A percentile compares a stretch with the other conserved stretches of the same genome.
Conservation (phyloP, 805 yeast species). For the Huiozyma sinensis region DNA sequence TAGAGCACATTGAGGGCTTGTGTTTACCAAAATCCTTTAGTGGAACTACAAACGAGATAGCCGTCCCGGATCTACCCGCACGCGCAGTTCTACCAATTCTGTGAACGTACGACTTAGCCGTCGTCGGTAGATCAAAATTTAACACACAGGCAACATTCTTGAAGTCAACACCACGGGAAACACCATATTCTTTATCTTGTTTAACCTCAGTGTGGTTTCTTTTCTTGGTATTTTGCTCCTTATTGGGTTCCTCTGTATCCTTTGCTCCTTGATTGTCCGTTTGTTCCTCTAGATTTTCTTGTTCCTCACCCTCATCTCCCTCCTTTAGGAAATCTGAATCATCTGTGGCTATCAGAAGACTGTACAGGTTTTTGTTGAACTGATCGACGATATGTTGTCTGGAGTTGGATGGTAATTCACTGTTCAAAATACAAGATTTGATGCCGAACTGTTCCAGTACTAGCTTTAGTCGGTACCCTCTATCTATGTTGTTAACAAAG, state of each 20-base stretch:
- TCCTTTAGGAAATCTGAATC: slow-evolving; percentile 56
- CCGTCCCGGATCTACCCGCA: slow-evolving; percentile 92
- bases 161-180: slow-evolving; percentile 94
- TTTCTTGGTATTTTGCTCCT: slow-evolving; percentile 9
- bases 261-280: not conserved
- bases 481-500: slow-evolving; percentile 88
- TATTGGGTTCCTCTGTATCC: slow-evolving; percentile 10
- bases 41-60: slow-evolving; percentile 85
- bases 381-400: slow-evolving; percentile 92
- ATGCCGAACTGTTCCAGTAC: slow-evolving; percentile 93
- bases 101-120: slow-evolving; percentile 83
- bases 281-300: slow-evolving; percentile 4
- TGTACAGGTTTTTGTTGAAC: slow-evolving; percentile 81
- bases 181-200: slow-evolving; percentile 77
- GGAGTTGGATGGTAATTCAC: slow-evolving; percentile 88
- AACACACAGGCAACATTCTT: slow-evolving; percentile 92
- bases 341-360: slow-evolving; percentile 87
- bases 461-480: slow-evolving; percentile 85
- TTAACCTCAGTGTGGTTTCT: slow-evolving; percentile 24
- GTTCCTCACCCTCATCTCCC: slow-evolving; percentile 31
- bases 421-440: slow-evolving; percentile 74
- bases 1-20: slow-evolving; percentile 58
- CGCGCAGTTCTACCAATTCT: slow-evolving; percentile 96
- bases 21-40: slow-evolving; percentile 80
- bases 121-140: slow-evolving; percentile 86